Evolutionary conservation across 345 rosid species (phyloP).

Genomic region (Eucalyptus polybractea): DNA sequence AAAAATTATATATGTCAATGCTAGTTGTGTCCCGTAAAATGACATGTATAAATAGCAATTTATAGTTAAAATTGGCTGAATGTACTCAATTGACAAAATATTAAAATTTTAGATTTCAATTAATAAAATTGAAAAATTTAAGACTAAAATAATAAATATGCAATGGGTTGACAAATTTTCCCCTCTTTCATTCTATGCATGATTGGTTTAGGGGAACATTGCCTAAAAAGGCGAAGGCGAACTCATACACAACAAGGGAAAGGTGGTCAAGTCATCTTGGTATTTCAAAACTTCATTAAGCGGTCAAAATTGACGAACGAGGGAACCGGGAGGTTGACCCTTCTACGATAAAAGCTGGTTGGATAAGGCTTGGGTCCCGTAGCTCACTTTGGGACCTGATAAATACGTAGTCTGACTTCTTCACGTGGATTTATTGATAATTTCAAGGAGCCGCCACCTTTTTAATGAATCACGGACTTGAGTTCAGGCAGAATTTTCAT

Average conservation of each 20-base stretch:
- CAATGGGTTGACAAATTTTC: background rate
- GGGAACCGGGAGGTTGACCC: background rate
- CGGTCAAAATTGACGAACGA: background rate
- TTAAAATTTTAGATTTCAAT: too few relatives aligned
- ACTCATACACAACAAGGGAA: background rate
- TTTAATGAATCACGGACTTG: background rate
- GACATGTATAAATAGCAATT: background rate
- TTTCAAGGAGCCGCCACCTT: background rate
- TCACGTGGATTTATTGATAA: background rate
- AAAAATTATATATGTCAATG: background rate
- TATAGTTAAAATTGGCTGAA: too few relatives aligned
- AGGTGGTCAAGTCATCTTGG: background rate
- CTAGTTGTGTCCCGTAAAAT: fast-evolving
- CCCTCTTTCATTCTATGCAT: background rate
- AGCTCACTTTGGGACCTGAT: background rate
- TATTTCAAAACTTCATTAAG: background rate
- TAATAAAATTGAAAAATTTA: too few relatives aligned
- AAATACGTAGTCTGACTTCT: background rate
- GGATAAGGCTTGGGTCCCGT: background rate
- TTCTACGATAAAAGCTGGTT: background rate
- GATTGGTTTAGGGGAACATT: background rate
- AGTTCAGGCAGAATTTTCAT: background rate
- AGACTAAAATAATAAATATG: too few relatives aligned
- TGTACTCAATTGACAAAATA: too few relatives aligned
- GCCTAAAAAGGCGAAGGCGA: background rate